phyloP scores from a whole-genome alignment of 2,329 filamentous ascomycete species.

The Pseudogymnoascus sp. region DNA sequence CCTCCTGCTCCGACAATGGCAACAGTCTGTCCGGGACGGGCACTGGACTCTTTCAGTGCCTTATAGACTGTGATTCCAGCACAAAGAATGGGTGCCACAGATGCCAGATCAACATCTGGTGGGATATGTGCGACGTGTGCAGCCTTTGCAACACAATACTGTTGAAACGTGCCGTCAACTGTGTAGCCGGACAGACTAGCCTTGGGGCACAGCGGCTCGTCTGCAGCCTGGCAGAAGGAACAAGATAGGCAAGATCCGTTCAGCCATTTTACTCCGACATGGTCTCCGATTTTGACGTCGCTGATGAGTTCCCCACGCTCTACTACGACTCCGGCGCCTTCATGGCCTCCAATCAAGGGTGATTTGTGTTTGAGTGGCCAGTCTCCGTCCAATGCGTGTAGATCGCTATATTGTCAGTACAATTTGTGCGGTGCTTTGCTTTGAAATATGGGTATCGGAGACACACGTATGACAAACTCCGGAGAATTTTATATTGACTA shows the following conservation, averaged over 20 bases:
- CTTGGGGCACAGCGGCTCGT: conserved; percentile 76
- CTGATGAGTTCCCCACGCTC: conserved; percentile 68
- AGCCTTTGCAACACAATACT: conserved; percentile 84
- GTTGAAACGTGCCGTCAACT: conserved; percentile 87
- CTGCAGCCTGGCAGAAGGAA: conserved; percentile 70
- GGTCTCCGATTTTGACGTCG: conserved; percentile 74
- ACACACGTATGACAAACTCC: conserved; percentile 71
- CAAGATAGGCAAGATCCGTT: conserved; percentile 81
- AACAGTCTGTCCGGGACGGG: conserved; percentile 65
- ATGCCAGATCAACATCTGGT: conserved; percentile 68
- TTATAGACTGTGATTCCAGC: conserved; percentile 87
- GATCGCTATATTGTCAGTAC: background rate
- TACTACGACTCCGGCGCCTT: conserved; percentile 77
- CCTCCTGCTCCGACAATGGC: conserved; percentile 83
- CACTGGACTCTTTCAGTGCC: conserved; percentile 78
- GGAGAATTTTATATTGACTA: conserved; percentile 79
- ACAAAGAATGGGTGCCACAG: conserved; percentile 72
- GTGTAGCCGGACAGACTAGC: conserved; percentile 81
- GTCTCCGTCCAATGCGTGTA: conserved; percentile 74
- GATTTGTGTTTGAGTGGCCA: conserved; percentile 81
- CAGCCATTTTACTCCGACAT: conserved; percentile 88
- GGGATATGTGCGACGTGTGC: conserved; percentile 77
- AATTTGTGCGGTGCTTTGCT: background rate
- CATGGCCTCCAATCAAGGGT: conserved; percentile 76
- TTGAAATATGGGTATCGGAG: background rate